Evolutionary conservation across 164 flowering plant species (phyloP), one percentile per base, ranked within the genome.

Genomic region (Vitis vinifera): DNA sequence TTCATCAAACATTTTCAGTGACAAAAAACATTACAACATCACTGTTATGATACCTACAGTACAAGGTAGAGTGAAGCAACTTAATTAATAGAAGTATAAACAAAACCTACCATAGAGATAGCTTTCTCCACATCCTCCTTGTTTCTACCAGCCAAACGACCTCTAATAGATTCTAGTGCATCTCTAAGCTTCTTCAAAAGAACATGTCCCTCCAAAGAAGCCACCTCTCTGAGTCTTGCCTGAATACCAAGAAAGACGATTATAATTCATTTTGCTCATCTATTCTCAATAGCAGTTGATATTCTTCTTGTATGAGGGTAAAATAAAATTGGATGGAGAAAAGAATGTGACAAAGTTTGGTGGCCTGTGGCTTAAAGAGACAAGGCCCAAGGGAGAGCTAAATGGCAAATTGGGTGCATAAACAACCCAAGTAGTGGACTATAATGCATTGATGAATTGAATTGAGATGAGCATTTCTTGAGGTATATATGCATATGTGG

Each of bases 61-160:
- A 57, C 27, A 57, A 57, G 17, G 19, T 9, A 57, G 19, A 14
- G 17, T n/a, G 8, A 62, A 1, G 3, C 13, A 64, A 57, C 64
- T 27, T 15, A 30, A 16, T 14, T 10, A 48, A 56, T 9, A 57
- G 2, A 60, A 52, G 52, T 10, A n/a, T 50, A 52, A 59, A 23
- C 9, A 71, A 59, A 67, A 76, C 89, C 65, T 64, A 96, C 99
- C 97, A 96, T 91, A 53, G 98, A 78, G 58, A 96, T 89, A 66
- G 99, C 97, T 74, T 93, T 91, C 81, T 89, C 98, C 8, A 93
- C 94, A 73, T 89, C 95, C 70, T 93, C 98, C 80, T 87, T 91
- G 83, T 89, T 86, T 82, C 80, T 75, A 55, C 99, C 98, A 2
- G 91, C 88, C 82, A 91, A 85, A 49, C 98, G 91, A 10, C 97